These are phyloP conservation scores for Trichophyton equinum DNA, from an alignment of 2,329 filamentous ascomycete genomes.

Conservation along the genomic window DNA sequence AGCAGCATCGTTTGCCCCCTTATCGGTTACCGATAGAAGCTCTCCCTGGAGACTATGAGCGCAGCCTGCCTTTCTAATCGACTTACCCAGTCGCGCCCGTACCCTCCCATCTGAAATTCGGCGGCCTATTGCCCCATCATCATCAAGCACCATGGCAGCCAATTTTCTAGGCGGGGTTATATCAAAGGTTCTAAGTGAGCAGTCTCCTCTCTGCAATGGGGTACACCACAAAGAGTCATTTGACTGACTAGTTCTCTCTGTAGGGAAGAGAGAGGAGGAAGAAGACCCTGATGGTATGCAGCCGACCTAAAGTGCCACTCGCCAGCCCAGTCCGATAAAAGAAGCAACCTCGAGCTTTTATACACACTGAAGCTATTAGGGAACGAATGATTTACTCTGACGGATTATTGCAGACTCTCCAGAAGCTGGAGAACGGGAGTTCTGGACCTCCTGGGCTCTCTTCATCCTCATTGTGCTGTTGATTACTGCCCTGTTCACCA, in stretches of 20 bases:
- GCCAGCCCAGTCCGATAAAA: not conserved
- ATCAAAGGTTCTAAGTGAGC: not conserved
- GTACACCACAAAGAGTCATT: too few relatives aligned
- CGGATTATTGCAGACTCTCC: constrained; percentile 41
- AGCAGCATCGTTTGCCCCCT: not conserved
- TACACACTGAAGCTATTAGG: not conserved
- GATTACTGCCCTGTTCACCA: constrained; percentile 88
- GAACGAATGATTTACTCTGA: not conserved
- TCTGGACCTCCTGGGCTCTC: constrained; percentile 90
- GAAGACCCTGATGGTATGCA: constrained; percentile 14
- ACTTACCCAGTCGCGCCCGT: constrained; percentile 19
- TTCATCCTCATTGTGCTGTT: constrained; percentile 94
- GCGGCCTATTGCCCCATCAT: not conserved
- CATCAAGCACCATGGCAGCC: constrained; percentile 23
- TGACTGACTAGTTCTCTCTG: not conserved
- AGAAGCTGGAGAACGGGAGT: constrained; percentile 82
- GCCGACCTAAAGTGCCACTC: not conserved
- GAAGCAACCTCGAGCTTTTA: not conserved
- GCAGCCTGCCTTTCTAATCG: constrained; percentile 20
- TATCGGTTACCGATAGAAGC: not conserved
- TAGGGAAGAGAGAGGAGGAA: constrained; percentile 14
- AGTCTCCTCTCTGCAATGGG: not conserved
- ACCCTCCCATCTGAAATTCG: constrained; percentile 2
- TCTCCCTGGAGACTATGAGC: constrained; percentile 25
- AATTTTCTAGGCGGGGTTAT: constrained; percentile 23